phyloP scores from a whole-genome alignment of 2,329 filamentous ascomycete genomes.

The Dactylella cylindrospora region DNA sequence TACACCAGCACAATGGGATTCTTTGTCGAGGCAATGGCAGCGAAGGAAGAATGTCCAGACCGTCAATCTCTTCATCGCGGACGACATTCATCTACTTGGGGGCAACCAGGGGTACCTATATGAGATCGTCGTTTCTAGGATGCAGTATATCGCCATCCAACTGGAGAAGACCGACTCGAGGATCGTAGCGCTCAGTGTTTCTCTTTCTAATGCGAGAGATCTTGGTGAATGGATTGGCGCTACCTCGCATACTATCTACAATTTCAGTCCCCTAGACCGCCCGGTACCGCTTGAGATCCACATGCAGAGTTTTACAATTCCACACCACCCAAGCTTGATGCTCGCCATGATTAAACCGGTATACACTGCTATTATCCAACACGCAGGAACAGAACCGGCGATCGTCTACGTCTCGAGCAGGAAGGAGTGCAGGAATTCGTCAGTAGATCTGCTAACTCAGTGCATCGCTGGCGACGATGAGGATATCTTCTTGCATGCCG shows the following conservation, averaged over 20 bases:
- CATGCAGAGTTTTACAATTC: constrained; percentile 91
- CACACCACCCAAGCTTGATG: constrained; percentile 97
- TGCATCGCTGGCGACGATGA: constrained; percentile 88
- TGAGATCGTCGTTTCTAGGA: constrained; percentile 94
- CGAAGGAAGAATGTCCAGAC: constrained; percentile 91
- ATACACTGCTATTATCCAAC: constrained; percentile 82
- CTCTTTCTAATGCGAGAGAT: constrained; percentile 87
- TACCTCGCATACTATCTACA: constrained; percentile 97
- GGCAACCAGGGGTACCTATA: constrained; percentile 85
- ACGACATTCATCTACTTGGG: constrained; percentile 91
- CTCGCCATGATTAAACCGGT: constrained; percentile 95
- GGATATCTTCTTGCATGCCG: constrained; percentile 86
- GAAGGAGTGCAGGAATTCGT: constrained; percentile 87
- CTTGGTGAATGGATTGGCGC: constrained; percentile 98
- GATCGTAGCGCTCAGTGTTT: constrained; percentile 86
- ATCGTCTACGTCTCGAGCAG: constrained; percentile 89
- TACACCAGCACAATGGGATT: constrained; percentile 93
- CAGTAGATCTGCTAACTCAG: constrained; percentile 81
- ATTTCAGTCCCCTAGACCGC: constrained; percentile 91
- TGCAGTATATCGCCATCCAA: constrained; percentile 92
- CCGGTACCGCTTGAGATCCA: constrained; percentile 89
- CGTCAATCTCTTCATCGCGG: constrained; percentile 87
- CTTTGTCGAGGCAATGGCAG: constrained; percentile 93
- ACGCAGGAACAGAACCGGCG: constrained; percentile 84
- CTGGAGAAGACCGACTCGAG: constrained; percentile 75